phyloP scores from a whole-genome alignment of 257 asterid species.

The Solanum chaucha region DNA sequence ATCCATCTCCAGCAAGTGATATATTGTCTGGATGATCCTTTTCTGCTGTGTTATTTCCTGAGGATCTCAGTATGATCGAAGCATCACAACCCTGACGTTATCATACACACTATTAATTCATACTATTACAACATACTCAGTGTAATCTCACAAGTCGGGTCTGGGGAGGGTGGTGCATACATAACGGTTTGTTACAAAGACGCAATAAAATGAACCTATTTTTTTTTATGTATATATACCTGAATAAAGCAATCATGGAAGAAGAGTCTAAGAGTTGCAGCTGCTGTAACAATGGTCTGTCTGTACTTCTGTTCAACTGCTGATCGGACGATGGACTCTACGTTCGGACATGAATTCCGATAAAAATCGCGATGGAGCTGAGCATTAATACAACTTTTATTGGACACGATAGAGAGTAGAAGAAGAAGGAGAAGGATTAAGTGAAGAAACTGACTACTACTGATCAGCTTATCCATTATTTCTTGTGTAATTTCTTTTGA shows the following conservation, averaged over 20 bases:
- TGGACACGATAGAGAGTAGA: slow-evolving; percentile 10
- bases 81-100: slow-evolving; percentile 75
- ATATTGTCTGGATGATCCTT: slow-evolving; percentile 84
- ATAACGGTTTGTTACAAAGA: neutral
- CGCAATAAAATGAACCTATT: too few species aligned
- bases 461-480: neutral
- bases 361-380: slow-evolving; percentile 46
- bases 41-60: slow-evolving; percentile 46
- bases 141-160: neutral
- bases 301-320: slow-evolving; percentile 55
- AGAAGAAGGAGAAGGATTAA: slow-evolving; percentile 4
- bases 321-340: slow-evolving; percentile 54
- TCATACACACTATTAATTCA: neutral
- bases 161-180: neutral
- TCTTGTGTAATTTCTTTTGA: neutral
- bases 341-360: slow-evolving; percentile 45
- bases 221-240: slow-evolving; percentile 3
- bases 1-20: slow-evolving; percentile 89
- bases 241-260: slow-evolving; percentile 81
- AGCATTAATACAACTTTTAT: slow-evolving; percentile 2
- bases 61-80: slow-evolving; percentile 37
- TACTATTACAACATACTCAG: neutral
- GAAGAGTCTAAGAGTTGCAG: slow-evolving; percentile 80
- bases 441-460: neutral
- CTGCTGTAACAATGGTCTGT: slow-evolving; percentile 69